A percentile compares a stretch with the other conserved stretches of the same genome.
These are phyloP conservation scores for Mycena rebaudengoi DNA, from an alignment of 768 basidiomycete species.

Conservation along the genomic window DNA sequence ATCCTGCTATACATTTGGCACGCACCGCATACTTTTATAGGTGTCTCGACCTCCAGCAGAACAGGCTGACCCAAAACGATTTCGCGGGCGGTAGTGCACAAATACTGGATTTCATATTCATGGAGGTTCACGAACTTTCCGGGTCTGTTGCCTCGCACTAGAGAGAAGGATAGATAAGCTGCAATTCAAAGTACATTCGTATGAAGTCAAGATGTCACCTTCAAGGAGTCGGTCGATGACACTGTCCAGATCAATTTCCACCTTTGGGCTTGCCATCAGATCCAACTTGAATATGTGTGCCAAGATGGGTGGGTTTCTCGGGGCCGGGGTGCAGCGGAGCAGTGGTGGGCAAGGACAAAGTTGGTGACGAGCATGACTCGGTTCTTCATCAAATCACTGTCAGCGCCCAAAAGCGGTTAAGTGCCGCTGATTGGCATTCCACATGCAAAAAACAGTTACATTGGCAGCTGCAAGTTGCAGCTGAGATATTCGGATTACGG, in stretches of 20 bases:
- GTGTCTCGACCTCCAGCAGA: conserved; percentile 95
- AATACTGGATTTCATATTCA: conserved; percentile 98
- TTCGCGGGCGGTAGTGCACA: conserved; percentile 97
- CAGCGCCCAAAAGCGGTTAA: too few relatives aligned
- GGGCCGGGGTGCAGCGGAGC: too few relatives aligned
- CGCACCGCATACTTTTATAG: conserved; percentile 99
- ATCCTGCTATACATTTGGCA: conserved; percentile 20
- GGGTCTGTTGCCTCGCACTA: conserved; percentile 97
- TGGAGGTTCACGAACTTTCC: conserved; percentile 97
- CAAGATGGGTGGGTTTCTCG: too few relatives aligned
- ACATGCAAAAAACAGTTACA: too few relatives aligned
- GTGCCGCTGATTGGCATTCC: too few relatives aligned
- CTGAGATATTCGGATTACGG: too few relatives aligned
- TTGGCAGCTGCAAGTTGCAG: too few relatives aligned
- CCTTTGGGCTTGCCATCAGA: conserved; percentile 84
- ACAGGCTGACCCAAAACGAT: conserved; percentile 99
- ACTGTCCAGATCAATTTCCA: conserved; percentile 98
- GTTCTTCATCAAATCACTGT: too few relatives aligned
- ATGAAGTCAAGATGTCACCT: conserved; percentile 62
- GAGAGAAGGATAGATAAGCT: conserved; percentile 31
- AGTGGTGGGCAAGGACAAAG: too few relatives aligned
- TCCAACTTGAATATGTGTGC: too few relatives aligned
- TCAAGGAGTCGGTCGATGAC: conserved; percentile 98
- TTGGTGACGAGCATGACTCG: too few relatives aligned
- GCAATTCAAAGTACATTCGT: not conserved